A percentile compares a stretch with the other conserved stretches of the same genome.
phyloP scores from a whole-genome alignment of 306 rosid genomes.

The Dalbergia oliveri region DNA sequence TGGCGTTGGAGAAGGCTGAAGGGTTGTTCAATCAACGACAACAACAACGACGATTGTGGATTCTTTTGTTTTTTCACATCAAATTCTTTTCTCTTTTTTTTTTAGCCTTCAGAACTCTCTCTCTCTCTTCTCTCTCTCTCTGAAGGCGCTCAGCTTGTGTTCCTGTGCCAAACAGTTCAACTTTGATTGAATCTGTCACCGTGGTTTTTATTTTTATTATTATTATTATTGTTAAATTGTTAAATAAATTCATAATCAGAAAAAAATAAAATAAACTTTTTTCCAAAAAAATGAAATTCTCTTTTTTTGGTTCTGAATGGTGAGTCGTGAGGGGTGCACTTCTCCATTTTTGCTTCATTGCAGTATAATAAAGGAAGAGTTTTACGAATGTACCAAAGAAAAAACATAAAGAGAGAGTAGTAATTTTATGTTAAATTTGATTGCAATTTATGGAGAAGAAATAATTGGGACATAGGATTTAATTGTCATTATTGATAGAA shows the following conservation, averaged over 20 bases:
- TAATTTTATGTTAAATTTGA: too few species aligned
- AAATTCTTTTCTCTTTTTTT: not conserved
- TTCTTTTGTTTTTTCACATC: not conserved
- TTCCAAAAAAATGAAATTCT: too few species aligned
- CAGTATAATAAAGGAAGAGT: too few species aligned
- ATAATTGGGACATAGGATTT: too few species aligned
- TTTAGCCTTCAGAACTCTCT: not conserved
- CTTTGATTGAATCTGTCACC: slow-evolving; percentile 69
- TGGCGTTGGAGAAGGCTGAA: not conserved
- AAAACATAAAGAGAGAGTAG: too few species aligned
- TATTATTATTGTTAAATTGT: too few species aligned
- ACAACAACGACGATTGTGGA: slow-evolving; percentile 17
- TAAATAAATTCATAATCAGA: not conserved
- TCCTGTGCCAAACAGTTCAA: slow-evolving; percentile 53
- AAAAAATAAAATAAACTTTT: not conserved
- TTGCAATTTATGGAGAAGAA: too few species aligned
- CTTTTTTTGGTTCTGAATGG: too few species aligned
- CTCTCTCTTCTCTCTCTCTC: slow-evolving; percentile 11
- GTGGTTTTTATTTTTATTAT: not conserved
- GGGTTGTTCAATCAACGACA: slow-evolving; percentile 37
- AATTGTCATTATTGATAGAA: too few species aligned
- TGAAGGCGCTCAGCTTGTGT: slow-evolving; percentile 37
- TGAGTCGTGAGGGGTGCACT: too few species aligned
- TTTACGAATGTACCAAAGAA: too few species aligned
- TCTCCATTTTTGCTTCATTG: too few species aligned